Conservation (phyloP, 768 basidiomycete species). For the Suillus subluteus region DNA sequence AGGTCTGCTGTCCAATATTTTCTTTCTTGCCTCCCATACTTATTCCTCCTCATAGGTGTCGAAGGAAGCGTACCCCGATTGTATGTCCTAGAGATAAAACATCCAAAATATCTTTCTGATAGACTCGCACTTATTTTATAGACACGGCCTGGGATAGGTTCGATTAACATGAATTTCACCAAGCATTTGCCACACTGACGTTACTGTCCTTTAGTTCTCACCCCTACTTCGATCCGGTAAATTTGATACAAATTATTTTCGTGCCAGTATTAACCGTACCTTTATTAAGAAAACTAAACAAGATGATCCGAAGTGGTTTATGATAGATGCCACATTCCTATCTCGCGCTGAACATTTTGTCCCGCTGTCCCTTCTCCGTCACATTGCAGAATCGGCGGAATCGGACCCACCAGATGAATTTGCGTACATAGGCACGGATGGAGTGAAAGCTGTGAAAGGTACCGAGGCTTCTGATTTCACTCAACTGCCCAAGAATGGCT, state of each 20-base stretch:
- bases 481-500: slow-evolving; percentile 10
- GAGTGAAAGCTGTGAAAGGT: slow-evolving; percentile 69
- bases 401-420: slow-evolving; percentile 53
- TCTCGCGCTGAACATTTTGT: slow-evolving; percentile 73
- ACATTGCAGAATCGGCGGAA: slow-evolving; percentile 50
- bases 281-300: slow-evolving; percentile 71
- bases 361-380: slow-evolving; percentile 73
- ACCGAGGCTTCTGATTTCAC: slow-evolving; percentile 12
- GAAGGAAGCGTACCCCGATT: slow-evolving; percentile 88
- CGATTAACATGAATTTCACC: slow-evolving; percentile 31
- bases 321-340: slow-evolving; percentile 81
- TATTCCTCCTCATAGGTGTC: slow-evolving; percentile 51
- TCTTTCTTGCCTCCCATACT: slow-evolving; percentile 10
- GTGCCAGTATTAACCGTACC: slow-evolving; percentile 7
- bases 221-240: slow-evolving; percentile 79
- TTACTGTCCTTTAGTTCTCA: slow-evolving; percentile 49
- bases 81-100: slow-evolving; percentile 47
- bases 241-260: slow-evolving; percentile 21
- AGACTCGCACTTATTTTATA: slow-evolving; percentile 31
- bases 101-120: slow-evolving; percentile 18
- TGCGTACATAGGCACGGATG: slow-evolving; percentile 68
- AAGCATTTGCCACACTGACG: slow-evolving; percentile 11
- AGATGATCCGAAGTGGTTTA: slow-evolving; percentile 85
- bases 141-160: slow-evolving; percentile 92
- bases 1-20: slow-evolving; percentile 47